Evolutionary conservation across 306 rosid genomes (phyloP).

Genomic region (Rosa multiflora): DNA sequence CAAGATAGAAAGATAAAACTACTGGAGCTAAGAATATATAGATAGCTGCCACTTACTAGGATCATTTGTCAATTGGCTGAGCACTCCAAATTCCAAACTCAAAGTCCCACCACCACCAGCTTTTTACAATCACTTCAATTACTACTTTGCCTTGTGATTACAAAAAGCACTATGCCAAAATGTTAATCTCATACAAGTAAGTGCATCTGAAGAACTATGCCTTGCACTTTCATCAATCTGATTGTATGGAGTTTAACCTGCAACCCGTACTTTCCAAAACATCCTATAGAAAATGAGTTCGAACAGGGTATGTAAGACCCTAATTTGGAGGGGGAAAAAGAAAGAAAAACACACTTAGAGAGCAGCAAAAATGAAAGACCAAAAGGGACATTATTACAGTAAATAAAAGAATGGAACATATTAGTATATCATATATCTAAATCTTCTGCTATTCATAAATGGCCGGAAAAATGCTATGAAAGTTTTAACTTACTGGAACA

Average conservation of each 20-base stretch:
- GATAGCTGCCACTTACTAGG: no score
- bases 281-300: slow-evolving; percentile 78
- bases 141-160: no score
- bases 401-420: background rate
- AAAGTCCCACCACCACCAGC: no score
- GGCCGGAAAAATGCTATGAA: background rate
- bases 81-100: no score
- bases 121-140: no score
- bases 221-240: slow-evolving; percentile 62
- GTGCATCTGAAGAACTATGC: no score
- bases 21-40: no score
- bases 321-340: slow-evolving; percentile 28
- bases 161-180: no score
- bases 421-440: background rate
- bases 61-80: no score
- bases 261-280: slow-evolving; percentile 79
- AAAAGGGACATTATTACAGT: background rate
- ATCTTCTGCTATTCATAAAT: background rate
- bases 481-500: slow-evolving; percentile 58
- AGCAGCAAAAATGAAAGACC: background rate
- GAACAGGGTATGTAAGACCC: slow-evolving; percentile 89
- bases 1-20: no score
- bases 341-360: background rate
- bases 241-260: slow-evolving; percentile 70
- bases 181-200: no score